phyloP scores from a whole-genome alignment of 192 early-diverging fungal species.

The Thamnidium elegans region DNA sequence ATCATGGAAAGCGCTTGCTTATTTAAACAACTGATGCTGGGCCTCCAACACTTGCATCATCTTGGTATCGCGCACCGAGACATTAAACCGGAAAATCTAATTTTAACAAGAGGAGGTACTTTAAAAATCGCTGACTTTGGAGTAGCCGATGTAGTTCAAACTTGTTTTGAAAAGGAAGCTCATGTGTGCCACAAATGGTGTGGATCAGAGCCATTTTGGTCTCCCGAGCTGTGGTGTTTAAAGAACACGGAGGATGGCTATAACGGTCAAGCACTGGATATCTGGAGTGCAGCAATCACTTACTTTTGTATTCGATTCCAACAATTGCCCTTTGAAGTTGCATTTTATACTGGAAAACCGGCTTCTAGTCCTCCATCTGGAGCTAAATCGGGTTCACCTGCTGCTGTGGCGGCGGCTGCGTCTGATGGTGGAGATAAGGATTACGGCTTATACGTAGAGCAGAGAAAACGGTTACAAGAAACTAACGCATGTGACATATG shows the following conservation, averaged over 20 bases:
- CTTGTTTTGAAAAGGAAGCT: conserved; percentile 69
- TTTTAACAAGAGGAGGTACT: conserved; percentile 79
- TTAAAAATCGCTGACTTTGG: conserved; percentile 99
- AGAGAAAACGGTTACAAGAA: conserved; percentile 33
- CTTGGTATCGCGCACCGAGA: conserved; percentile 96
- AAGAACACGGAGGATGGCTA: conserved; percentile 67
- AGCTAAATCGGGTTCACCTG: conserved; percentile 35
- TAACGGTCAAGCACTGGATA: conserved; percentile 85
- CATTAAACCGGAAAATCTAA: conserved; percentile 83
- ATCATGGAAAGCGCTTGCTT: conserved; percentile 84
- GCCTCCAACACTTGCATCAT: conserved; percentile 87
- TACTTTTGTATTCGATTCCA: conserved; percentile 80
- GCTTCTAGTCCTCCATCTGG: not conserved
- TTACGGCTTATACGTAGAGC: conserved; percentile 45
- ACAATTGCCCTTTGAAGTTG: conserved; percentile 33
- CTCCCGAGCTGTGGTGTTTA: conserved; percentile 80
- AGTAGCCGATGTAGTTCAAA: conserved; percentile 91
- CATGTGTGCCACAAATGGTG: conserved; percentile 85
- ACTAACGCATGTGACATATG: conserved; percentile 55
- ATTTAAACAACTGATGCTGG: conserved; percentile 89
- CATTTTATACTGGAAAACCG: conserved; percentile 9
- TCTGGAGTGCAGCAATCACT: conserved; percentile 95
- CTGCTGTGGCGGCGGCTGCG: conserved; percentile 63
- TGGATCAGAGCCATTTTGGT: conserved; percentile 96
- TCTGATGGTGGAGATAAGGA: conserved; percentile 61